Conservation (phyloP, 352 stramenopile species). For the Phytophthora cactorum region DNA sequence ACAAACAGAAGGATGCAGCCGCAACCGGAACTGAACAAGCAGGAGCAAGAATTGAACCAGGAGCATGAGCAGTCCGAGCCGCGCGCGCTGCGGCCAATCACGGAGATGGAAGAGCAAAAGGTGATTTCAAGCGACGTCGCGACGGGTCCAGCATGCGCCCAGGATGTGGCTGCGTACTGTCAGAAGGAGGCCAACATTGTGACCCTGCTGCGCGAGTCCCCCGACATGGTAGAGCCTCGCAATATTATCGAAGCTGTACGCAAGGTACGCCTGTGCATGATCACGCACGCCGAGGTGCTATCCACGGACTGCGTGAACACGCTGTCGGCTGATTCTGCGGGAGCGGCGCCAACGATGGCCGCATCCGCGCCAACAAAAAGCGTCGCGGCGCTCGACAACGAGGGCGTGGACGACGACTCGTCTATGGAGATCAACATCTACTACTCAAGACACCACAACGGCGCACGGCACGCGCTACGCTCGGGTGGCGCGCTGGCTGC, state of each 20-base stretch:
- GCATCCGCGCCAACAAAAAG: slow-evolving; percentile 23
- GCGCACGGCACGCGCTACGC: slow-evolving; percentile 38
- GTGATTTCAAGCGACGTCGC: slow-evolving; percentile 2
- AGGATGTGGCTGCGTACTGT: slow-evolving; percentile 51
- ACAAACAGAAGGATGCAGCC: slow-evolving; percentile 18
- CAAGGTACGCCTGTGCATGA: slow-evolving; percentile 62
- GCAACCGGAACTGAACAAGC: slow-evolving; percentile 1
- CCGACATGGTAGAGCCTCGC: slow-evolving; percentile 34
- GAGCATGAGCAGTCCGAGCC: slow-evolving; percentile 1
- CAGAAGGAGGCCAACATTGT: slow-evolving; percentile 56
- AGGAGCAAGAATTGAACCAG: slow-evolving; percentile 5
- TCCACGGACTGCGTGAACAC: slow-evolving; percentile 55
- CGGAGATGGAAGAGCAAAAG: neutral
- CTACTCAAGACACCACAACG: slow-evolving; percentile 60
- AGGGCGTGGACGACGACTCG: slow-evolving; percentile 47
- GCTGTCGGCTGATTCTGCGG: slow-evolving; percentile 41
- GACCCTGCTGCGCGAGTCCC: slow-evolving; percentile 49
- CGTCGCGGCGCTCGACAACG: slow-evolving; percentile 13
- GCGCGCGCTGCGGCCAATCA: neutral
- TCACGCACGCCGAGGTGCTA: slow-evolving; percentile 56
- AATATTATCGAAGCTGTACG: slow-evolving; percentile 49
- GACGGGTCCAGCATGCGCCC: slow-evolving; percentile 38
- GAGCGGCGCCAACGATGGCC: slow-evolving; percentile 17
- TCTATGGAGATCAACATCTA: slow-evolving; percentile 67
- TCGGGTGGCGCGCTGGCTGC: slow-evolving; percentile 26